Evolutionary conservation across 108 stramenopile genomes (phyloP), one percentile per base, ranked within the genome.

Genomic region (Pseudonitzschia multistriata): DNA sequence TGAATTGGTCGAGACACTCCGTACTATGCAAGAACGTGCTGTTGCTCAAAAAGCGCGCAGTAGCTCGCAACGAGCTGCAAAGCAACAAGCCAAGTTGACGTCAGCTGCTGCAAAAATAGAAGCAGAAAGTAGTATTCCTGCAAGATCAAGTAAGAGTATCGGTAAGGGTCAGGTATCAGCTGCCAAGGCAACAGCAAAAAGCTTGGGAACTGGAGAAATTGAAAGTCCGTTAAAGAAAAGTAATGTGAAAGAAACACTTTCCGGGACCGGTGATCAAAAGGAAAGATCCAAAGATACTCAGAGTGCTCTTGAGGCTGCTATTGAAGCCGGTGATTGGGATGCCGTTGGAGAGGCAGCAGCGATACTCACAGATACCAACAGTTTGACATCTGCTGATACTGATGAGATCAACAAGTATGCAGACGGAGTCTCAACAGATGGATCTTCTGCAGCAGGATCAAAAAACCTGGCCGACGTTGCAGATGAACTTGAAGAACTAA

Each of bases 261-360:
- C 24, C 29, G n/a, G 34, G 21, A 35, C 62, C 28, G 17, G 17
- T 3, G 29, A 11, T 5, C 13, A 5, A 52, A 34, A 33, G 29
- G 30, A 59, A 15, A 24, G 33, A 59, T 28, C 63, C 0, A 66
- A 74, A 13, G 19, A 17, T 8, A 70, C 64, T 19, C 74, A 78
- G 49, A 73, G 52, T 22, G 71, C 77, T 15, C 68, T 83, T 33
- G 82, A 83, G 40, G 48, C 59, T 39, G 93, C 93, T 0, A 90
- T 94, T 61, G 90, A 90, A 54, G 84, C 80, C 13, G 93, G 93
- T 33, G 90, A 94, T 62, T 94, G 93, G 93, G 84, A 90, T 28
- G 93, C 93, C 35, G 93, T 94, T 53, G 90, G 89, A 31, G 74
- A 84, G 33, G 90, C 89, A 10, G 93, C 93, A 53, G 82, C 82